Evolutionary conservation across 441 rosid genomes (phyloP), one percentile per base, ranked within the genome.

Genomic region (Erodium texanum): DNA sequence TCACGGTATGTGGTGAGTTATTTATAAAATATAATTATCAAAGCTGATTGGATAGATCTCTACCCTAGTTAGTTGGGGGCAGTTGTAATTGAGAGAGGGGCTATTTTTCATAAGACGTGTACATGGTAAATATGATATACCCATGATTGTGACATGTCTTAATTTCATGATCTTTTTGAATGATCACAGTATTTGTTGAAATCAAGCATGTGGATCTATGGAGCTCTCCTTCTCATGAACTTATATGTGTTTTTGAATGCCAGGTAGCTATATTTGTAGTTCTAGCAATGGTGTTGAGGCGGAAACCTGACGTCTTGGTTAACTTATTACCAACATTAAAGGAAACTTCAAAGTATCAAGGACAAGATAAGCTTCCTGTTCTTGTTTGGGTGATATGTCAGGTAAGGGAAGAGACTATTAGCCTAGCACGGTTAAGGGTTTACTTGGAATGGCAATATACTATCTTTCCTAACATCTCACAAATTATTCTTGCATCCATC

Each of bases 261-360:
- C 85, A 94, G 99, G 97, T 87, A 65, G 99, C 91, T 3, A 86
- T 94, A 68, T 94, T 94, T 83, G 86, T 87, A 75, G 89, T 74
- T 66, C 74, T 88, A 68, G 98, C 96, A 19, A 84, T 92, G 85
- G 96, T 88, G n/a, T 73, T 94, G 78, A 78, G 94, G 36, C 85
- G 87, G 71, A 94, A 89, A 78, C 95, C 98, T 76, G 97, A 94
- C 82, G 88, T 81, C 56, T 76, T 94, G 72, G 74, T 84, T 69
- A 71, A 74, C 76, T 76, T 83, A 69, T 68, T 90, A 75, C 86
- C 93, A 3, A 78, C 73, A 62, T 29, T 92, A 76, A 84, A 84
- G 78, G 96, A 88, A 45, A 83, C 70, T 80, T 71, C 83, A 97
- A 54, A 54, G 12, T 54, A 54, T 54, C 58, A 50, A 50, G 58